Conservation (phyloP, 2,329 filamentous ascomycete species). For the Trichoderma aggressivum region DNA sequence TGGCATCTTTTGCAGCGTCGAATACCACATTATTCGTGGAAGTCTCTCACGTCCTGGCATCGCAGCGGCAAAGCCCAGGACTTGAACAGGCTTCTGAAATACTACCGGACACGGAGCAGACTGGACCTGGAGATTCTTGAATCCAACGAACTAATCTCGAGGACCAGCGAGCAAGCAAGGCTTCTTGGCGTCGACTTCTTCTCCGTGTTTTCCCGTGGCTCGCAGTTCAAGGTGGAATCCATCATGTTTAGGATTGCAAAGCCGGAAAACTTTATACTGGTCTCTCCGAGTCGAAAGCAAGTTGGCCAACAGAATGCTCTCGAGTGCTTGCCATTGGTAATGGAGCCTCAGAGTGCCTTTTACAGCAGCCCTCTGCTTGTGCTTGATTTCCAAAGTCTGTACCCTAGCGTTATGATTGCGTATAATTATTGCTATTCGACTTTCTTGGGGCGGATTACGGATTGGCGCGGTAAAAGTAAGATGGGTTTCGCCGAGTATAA, state of each 20-base stretch:
- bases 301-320: conserved; percentile 92
- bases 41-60: conserved; percentile 80
- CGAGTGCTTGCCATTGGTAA: conserved; percentile 90
- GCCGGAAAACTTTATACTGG: conserved; percentile 86
- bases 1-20: conserved; percentile 86
- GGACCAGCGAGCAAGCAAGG: conserved; percentile 91
- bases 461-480: conserved; percentile 89
- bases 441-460: conserved; percentile 78
- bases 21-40: conserved; percentile 82
- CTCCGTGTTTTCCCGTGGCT: conserved; percentile 90
- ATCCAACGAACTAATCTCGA: conserved; percentile 79
- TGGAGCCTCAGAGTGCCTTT: conserved; percentile 95
- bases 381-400: conserved; percentile 92
- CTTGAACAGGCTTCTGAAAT: conserved; percentile 69
- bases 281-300: conserved; percentile 87
- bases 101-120: conserved; percentile 72
- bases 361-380: conserved; percentile 88
- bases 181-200: conserved; percentile 94
- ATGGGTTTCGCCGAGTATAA: conserved; percentile 91
- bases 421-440: conserved; percentile 99
- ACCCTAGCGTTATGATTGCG: conserved; percentile 97
- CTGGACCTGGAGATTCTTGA: conserved; percentile 90
- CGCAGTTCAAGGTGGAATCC: conserved; percentile 97
- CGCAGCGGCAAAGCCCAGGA: conserved; percentile 64
- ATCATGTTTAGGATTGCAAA: conserved; percentile 99